phyloP scores from a whole-genome alignment of 345 rosid species.

The Lepidium aucheri region DNA sequence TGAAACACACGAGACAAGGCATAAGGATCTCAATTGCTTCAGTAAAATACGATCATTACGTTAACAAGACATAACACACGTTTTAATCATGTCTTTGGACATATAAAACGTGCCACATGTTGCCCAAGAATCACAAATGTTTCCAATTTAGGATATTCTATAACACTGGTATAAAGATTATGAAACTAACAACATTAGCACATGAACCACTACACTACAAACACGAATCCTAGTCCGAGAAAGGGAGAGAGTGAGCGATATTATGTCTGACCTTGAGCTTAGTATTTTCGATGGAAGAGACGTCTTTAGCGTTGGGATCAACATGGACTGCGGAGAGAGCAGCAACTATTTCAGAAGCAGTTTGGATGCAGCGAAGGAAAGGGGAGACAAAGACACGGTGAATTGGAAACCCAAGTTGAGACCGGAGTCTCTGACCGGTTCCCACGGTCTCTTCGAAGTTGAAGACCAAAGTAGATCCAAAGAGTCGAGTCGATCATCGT shows the following conservation, averaged over 20 bases:
- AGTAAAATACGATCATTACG: neutral
- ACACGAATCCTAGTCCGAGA: neutral
- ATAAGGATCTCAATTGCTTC: neutral
- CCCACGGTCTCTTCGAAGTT: constrained; percentile 70
- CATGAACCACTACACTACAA: neutral
- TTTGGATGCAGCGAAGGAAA: constrained; percentile 77
- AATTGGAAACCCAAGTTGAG: constrained; percentile 41
- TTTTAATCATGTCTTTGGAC: too few species aligned
- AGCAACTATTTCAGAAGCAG: constrained; percentile 43
- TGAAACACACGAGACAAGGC: constrained; percentile 14
- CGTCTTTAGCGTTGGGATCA: constrained; percentile 19
- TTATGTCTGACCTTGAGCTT: constrained; percentile 49
- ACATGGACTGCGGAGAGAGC: constrained; percentile 39
- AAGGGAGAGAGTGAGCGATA: neutral
- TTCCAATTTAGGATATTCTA: too few species aligned
- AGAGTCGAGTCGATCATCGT: constrained; percentile 73
- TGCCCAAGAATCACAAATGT: too few species aligned
- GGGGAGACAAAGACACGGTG: constrained; percentile 80
- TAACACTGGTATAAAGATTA: neutral
- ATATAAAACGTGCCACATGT: too few species aligned
- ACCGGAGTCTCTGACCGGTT: constrained; percentile 41
- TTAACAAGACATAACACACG: neutral
- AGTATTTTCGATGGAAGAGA: constrained; percentile 28
- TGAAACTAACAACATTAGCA: neutral
- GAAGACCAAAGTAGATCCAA: constrained; percentile 40